Evolutionary conservation across 768 basidiomycete species (phyloP), one percentile per base, ranked within the genome.

Genomic region (Nidularia sp.): DNA sequence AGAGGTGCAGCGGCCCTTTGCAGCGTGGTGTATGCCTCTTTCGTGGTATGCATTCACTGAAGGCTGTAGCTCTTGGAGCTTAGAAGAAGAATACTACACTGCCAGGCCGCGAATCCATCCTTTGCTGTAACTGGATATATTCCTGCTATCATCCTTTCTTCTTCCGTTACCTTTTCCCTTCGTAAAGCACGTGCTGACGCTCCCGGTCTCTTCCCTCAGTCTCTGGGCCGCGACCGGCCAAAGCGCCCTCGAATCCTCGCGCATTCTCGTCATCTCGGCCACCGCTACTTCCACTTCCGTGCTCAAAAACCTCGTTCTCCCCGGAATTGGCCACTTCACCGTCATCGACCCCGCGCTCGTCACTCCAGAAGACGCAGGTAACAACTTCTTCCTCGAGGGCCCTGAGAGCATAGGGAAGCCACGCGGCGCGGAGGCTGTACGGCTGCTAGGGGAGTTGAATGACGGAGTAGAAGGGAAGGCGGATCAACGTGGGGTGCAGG

Each of bases 141-240:
- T 25, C 25, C 25, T 25, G 25, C 25, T 3, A 25, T 25, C 25
- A 25, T 3, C 25, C 25, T 25, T 25, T 25, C 25, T 25, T 25
- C 25, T 25, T 25, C 25, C n/a, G n/a, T 33, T 22, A 9, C n/a
- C 36, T 36, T 47, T n/a, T 36, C 33, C 42, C 31, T 12, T 34
- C 22, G 34, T 33, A 15, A 34, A 31, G 10, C 35, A 53, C 7
- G 53, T 42, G 39, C 7, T 45, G 22, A 41, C 12, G 35, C 25
- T 25, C 25, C 25, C 25, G 25, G 25, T 25, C 25, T 25, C 3
- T 18, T 25, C 34, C 25, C 6, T 46, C 61, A 91, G 93, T 22
- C 76, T 99, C 22, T 99, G 96, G 96, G 96, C 95, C 8, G 83
- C 91, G 2, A 83, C 88, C 1, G 97, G 96, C 4, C 96, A 99